A percentile compares a stretch with the other conserved stretches of the same genome.
Evolutionary conservation across 352 stramenopile genomes (phyloP).

Genomic region (Globisporangium canariense): DNA sequence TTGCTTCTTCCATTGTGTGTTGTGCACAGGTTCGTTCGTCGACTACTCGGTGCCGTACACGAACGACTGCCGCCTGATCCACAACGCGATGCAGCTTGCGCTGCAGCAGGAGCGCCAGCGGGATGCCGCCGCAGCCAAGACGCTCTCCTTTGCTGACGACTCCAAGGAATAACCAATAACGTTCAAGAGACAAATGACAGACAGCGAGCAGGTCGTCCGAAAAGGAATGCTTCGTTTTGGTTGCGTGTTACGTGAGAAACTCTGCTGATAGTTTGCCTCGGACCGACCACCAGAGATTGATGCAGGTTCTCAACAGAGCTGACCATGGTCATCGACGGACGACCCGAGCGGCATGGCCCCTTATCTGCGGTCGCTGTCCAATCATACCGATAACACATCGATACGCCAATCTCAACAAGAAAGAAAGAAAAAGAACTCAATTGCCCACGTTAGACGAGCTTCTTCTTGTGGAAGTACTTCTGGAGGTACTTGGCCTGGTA

Average conservation of each 20-base stretch:
- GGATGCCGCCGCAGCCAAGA: constrained; percentile 19
- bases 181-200: not conserved
- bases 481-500: constrained; percentile 82
- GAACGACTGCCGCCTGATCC: constrained; percentile 72
- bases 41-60: constrained; percentile 86
- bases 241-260: too few species aligned
- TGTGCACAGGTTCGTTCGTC: constrained; percentile 66
- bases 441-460: constrained; percentile 53
- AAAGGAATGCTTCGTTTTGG: not conserved
- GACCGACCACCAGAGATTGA: too few species aligned
- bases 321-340: too few species aligned
- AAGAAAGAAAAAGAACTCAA: not conserved
- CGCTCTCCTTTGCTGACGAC: constrained; percentile 14
- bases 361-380: too few species aligned
- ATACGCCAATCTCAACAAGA: not conserved
- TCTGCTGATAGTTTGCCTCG: too few species aligned
- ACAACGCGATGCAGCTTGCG: constrained; percentile 72
- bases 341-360: too few species aligned
- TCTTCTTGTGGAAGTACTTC: constrained; percentile 84
- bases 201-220: not conserved
- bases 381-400: too few species aligned
- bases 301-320: too few species aligned
- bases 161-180: not conserved
- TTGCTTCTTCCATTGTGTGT: constrained; percentile 1
- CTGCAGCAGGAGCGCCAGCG: constrained; percentile 59